Evolutionary conservation across 202 grass and related monocot genomes (phyloP), one percentile per base, ranked within the genome.

Genomic region (Dendrocalamus latiflorus): DNA sequence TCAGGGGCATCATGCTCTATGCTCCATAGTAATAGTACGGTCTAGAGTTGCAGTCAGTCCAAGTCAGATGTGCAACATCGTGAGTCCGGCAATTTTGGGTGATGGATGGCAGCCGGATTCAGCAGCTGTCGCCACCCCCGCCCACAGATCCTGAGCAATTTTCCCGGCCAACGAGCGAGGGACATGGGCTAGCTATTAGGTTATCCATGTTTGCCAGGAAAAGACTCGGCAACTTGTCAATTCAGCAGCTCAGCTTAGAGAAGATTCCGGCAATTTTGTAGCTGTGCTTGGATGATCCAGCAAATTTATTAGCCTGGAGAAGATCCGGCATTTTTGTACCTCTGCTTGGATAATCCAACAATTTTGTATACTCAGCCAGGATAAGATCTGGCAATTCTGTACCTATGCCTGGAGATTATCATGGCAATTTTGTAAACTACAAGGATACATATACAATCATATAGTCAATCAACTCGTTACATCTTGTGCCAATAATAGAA

Each of bases 91-190:
- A 74, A 38, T 71, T 77, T 71, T 76, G 47, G 33, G 14, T 10
- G 49, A 26, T 60, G 43, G 59, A 83, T 8, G 34, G 49, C 66
- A 30, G 25, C 66, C 67, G 41, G 81, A 34, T 41, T 68, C 43
- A 69, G 11, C 69, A 37, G 68, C 26, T 84, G 33, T 49, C 7
- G 51, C 48, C 64, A 0, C n/a, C 44, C 17, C 36, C 24, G 56
- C 60, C 38, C 51, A 8, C 4, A 4, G 44, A 42, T 54, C 80
- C 58, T 21, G 47, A 74, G 81, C 81, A 83, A 83, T 65, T 83
- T 83, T 74, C 70, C 59, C 16, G 59, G 81, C 81, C 70, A 62
- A 38, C 70, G 9, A 62, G 75, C 12, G 9, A 64, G 44, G 55
- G 16, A 42, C 34, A 8, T 71, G 56, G 56, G 67, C 43, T 65